A percentile compares a stretch with the other conserved stretches of the same genome.
phyloP scores from a whole-genome alignment of 441 rosid species.

The Pelargonium cotyledonis region DNA sequence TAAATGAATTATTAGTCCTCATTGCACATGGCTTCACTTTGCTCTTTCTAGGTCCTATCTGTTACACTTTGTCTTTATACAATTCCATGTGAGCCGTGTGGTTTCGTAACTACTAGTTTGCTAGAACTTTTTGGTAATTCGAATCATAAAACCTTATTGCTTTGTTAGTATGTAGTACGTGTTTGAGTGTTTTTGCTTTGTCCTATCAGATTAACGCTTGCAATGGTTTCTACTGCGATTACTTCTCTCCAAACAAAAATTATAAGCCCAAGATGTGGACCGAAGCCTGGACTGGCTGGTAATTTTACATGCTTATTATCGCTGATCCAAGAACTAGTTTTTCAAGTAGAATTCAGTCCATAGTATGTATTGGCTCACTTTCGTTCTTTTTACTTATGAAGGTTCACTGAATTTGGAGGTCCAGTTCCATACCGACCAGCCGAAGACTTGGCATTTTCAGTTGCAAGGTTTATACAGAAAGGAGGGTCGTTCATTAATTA shows the following conservation, averaged over 20 bases:
- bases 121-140: conserved; percentile 17
- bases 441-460: not conserved
- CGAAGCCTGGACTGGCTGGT: conserved; percentile 99
- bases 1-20: conserved; percentile 26
- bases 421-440: conserved; percentile 1
- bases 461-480: not conserved
- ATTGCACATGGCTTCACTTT: conserved; percentile 33
- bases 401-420: not conserved
- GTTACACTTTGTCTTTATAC: conserved; percentile 16
- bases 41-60: conserved; percentile 23
- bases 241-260: conserved; percentile 84
- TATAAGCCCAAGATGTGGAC: conserved; percentile 99
- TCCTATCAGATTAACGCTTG: conserved; percentile 72
- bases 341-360: no score
- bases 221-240: conserved; percentile 95
- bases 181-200: conserved; percentile 8
- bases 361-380: no score
- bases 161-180: conserved; percentile 6
- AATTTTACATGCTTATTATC: conserved; percentile 17
- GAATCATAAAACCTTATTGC: conserved; percentile 11
- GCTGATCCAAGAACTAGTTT: no score
- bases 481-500: no score
- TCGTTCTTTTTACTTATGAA: not conserved
- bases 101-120: conserved; percentile 13
- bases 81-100: conserved; percentile 8